Conservation (phyloP, 352 stramenopile species). For the Phytophthora megakarya region DNA sequence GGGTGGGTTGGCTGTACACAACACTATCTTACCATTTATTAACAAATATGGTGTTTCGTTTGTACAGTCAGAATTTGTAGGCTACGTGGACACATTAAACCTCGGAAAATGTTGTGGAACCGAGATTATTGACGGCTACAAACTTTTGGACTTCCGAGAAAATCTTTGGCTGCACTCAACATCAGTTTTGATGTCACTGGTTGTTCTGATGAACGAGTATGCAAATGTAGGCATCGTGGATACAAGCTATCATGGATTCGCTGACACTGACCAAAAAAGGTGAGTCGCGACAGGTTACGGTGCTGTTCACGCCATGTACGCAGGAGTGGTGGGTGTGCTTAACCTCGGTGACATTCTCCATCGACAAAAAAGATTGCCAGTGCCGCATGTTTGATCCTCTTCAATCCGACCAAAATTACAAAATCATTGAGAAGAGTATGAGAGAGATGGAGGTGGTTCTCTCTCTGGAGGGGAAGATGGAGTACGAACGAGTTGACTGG, state of each 20-base stretch:
- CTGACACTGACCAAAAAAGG: not conserved
- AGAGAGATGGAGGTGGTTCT: constrained; percentile 2
- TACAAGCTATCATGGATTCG: constrained; percentile 17
- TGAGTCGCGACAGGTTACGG: not conserved
- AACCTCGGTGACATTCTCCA: not conserved
- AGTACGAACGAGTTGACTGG: constrained; percentile 7
- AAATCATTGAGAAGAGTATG: constrained; percentile 9
- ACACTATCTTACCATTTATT: too few relatives aligned
- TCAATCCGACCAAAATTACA: not conserved
- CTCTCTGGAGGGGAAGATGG: not conserved
- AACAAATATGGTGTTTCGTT: too few relatives aligned
- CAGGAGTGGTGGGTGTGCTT: constrained; percentile 2
- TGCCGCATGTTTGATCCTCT: constrained; percentile 13
- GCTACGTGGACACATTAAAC: constrained; percentile 7
- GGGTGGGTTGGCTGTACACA: too few relatives aligned
- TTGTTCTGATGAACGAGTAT: constrained; percentile 1
- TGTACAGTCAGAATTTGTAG: constrained; percentile 14
- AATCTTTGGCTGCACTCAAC: constrained; percentile 15
- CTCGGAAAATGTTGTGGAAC: not conserved
- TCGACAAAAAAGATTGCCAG: constrained; percentile 14
- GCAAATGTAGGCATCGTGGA: constrained; percentile 1
- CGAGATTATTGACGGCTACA: not conserved
- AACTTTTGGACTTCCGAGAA: constrained; percentile 9
- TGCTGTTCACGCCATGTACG: not conserved
- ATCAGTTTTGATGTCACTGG: constrained; percentile 1